Base-by-base conservation (phyloP, 495 filamentous ascomycete genomes). In the Penicillium lividum region DNA sequence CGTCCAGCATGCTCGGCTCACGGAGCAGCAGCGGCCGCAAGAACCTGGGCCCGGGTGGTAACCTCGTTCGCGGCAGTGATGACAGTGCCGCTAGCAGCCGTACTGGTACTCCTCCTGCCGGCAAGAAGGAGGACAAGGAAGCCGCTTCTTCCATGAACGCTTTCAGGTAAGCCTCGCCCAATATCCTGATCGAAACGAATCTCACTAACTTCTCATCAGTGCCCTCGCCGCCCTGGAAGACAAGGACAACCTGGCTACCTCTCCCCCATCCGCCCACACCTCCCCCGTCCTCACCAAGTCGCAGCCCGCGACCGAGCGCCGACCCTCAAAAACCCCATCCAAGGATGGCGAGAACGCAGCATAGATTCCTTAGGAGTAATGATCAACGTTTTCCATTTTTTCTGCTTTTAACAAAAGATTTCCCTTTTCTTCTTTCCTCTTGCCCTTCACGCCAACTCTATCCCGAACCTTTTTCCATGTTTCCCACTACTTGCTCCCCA, bases 11-110 rank as follows among this genome's bases (percentile, higher is more conserved):
- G 82, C 89, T 98, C 60, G 80, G 80, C 74, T 81, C 79, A 73
- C 80, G 90, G 56, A 95, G 91, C 77, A 92, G 86, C 76, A 95
- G 91, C 68, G 89, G 91, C 50, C 85, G 89, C 56, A 88, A 88
- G 71, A 84, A 77, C 62, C 73, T 92, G 67, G 88, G 89, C 53
- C 86, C 87, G 49, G 85, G 86, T 65, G 84, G 85, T 69, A 82
- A 86, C 64, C 74, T 91, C 56, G 83, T 82, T 64, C 82, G 86
- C 62, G 82, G 84, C 44, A 85, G 85, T 48, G 91, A 96, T 58
- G 93, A 95, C 65, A 90, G 87, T 61, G 86, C 83, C 58, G 83
- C 87, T 50, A 92, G 90, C 54, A 97, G 93, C 53, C 87, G 94
- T 63, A 94, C 89, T 58, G 89, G 87, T 64, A 97, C 93, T 54